Base-by-base conservation (phyloP, 257 asterid genomes). In the Fraxinus excelsior region DNA sequence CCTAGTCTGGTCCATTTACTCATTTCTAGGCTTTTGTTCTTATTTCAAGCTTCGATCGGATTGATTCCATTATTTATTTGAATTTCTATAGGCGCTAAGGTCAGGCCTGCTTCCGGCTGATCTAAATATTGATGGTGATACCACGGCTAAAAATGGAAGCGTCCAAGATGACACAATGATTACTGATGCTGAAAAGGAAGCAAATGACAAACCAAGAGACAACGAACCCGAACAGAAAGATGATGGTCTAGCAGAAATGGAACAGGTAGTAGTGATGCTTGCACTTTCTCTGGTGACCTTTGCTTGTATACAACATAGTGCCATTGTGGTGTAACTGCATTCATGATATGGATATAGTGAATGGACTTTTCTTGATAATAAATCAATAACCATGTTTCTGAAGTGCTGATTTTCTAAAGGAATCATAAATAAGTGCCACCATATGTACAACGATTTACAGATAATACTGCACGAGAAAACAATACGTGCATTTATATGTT, bases 91-190 rank as follows among this genome's bases (percentile, higher is more conserved):
- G 99, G 99, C 97, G 71, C 88, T 96, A 66, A 93, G 89, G 80
- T 88, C 97, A 32, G 99, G 99, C 82, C 99, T 88, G 82, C 93
- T 96, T 85, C 99, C 99, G 62, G 91, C 95, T 69, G 99, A 91
- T 84, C 58, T 96, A 56, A 85, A 72, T 83, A 80, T 88, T 49
- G 91, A 86, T 60, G 68, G 56, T 37, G 91, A 85, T 70, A 81
- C 19, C 79, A 76, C 76, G 2, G 80, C 92, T 76, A 78, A 72
- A 73, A 84, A 85, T 53, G 95, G 79, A 70, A 81, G 76, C 31
- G 75, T 86, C 58, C 84, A 82, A 76, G 90, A 84, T 76, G 96
- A 90, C 78, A 85, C 85, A 38, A 88, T 89, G 91, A 76, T 81
- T 64, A 84, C 87, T 35, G 96, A 88, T 78, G 76, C 69, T 16